Conservation (phyloP, 345 rosid genomes). For the Sonneratia alba region DNA sequence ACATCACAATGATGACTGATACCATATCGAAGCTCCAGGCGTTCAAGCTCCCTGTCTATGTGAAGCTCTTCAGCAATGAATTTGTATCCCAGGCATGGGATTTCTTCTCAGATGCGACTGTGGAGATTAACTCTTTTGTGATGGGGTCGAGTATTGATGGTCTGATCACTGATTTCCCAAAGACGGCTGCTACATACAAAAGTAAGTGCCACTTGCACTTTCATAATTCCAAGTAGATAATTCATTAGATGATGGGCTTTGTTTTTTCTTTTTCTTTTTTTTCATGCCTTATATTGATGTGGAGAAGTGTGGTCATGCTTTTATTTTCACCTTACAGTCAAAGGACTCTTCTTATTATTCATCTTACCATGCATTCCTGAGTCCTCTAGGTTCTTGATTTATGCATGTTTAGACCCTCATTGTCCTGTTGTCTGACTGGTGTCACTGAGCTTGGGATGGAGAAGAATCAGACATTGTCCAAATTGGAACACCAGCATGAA, state of each 20-base stretch:
- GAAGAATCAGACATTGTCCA: neutral
- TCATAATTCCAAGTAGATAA: too few species aligned
- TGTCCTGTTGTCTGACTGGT: neutral
- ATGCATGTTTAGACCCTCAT: too few species aligned
- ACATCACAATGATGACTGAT: slow-evolving; percentile 28
- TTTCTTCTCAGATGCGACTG: slow-evolving; percentile 70
- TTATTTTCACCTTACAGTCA: too few species aligned
- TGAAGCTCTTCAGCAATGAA: slow-evolving; percentile 65
- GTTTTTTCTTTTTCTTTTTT: neutral
- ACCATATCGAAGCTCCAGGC: slow-evolving; percentile 36
- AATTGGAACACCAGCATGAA: too few species aligned
- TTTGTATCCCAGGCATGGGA: slow-evolving; percentile 88
- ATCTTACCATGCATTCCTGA: too few species aligned
- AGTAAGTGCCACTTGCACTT: slow-evolving; percentile 36
- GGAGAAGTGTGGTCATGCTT: neutral
- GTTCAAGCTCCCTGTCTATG: slow-evolving; percentile 54
- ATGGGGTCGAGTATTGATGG: slow-evolving; percentile 31
- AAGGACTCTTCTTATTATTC: too few species aligned
- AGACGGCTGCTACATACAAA: slow-evolving; percentile 63
- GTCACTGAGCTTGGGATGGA: neutral
- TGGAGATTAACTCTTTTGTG: slow-evolving; percentile 54
- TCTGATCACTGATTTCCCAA: slow-evolving; percentile 71
- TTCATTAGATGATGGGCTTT: too few species aligned
- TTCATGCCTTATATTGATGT: neutral
- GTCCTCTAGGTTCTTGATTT: too few species aligned